phyloP scores from a whole-genome alignment of 1,139 yeast species.

The Geotrichum histeridarum region DNA sequence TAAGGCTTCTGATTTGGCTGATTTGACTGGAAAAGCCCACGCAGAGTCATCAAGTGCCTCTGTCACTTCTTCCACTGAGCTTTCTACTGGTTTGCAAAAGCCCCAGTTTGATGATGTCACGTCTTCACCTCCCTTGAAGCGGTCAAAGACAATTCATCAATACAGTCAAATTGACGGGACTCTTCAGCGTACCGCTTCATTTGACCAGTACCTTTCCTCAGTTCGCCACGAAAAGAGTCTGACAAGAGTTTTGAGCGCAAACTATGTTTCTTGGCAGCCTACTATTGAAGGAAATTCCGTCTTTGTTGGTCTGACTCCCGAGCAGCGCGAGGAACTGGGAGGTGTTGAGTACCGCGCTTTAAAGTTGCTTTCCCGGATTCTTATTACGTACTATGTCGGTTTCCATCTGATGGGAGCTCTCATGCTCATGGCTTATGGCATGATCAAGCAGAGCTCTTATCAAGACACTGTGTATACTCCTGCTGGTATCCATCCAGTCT shows the following conservation, averaged over 20 bases:
- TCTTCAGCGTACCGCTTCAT: slow-evolving; percentile 54
- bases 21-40: slow-evolving; percentile 74
- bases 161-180: background rate
- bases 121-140: too few species aligned
- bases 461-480: slow-evolving; percentile 45
- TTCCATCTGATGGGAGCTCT: slow-evolving; percentile 60
- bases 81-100: too few species aligned
- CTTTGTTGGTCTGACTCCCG: slow-evolving; percentile 72
- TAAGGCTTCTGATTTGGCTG: slow-evolving; percentile 76
- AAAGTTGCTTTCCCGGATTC: slow-evolving; percentile 64
- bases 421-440: slow-evolving; percentile 65
- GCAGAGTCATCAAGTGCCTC: slow-evolving; percentile 74
- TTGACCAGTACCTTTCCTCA: slow-evolving; percentile 71
- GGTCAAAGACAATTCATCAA: background rate
- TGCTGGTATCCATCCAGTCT: slow-evolving; percentile 63
- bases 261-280: slow-evolving; percentile 83
- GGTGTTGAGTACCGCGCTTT: slow-evolving; percentile 94
- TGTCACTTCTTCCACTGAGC: too few species aligned
- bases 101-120: too few species aligned
- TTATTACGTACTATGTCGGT: slow-evolving; percentile 66
- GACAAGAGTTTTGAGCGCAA: slow-evolving; percentile 34
- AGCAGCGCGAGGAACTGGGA: slow-evolving; percentile 89
- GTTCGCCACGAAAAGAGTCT: slow-evolving; percentile 38
- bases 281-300: slow-evolving; percentile 91
- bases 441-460: slow-evolving; percentile 38